These are phyloP conservation scores for Hypoxylon cercidicola DNA, from an alignment of 495 filamentous ascomycete genomes.

Conservation along the genomic window DNA sequence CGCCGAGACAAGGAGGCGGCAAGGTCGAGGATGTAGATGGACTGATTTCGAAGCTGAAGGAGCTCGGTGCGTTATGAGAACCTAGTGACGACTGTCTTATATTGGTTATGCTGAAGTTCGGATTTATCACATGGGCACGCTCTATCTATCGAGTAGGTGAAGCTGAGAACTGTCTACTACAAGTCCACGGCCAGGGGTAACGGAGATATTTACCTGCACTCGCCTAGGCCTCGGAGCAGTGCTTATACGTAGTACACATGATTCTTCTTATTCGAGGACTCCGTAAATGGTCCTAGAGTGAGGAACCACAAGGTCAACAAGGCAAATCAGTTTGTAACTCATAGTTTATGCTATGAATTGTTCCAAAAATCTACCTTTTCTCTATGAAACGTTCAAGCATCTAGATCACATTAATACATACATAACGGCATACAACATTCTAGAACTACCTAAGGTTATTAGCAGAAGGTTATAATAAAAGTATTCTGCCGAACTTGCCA, in stretches of 20 bases:
- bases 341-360: background rate
- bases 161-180: no score
- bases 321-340: slow-evolving; percentile 2
- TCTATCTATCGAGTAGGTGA: no score
- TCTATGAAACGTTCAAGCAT: no score
- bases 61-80: slow-evolving; percentile 83
- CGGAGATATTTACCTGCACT: no score
- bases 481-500: no score
- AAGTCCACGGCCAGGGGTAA: no score
- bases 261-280: background rate
- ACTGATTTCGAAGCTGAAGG: slow-evolving; percentile 90
- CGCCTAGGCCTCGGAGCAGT: no score
- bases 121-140: background rate
- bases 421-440: no score
- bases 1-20: slow-evolving; percentile 87
- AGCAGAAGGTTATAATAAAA: no score
- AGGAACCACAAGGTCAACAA: slow-evolving; percentile 1
- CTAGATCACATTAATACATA: no score
- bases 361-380: no score
- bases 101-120: background rate
- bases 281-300: background rate
- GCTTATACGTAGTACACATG: background rate
- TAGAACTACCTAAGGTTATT: no score
- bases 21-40: slow-evolving; percentile 98
- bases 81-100: background rate